Evolutionary conservation across 2,329 filamentous ascomycete species (phyloP).

Genomic region (Fusarium nanum): DNA sequence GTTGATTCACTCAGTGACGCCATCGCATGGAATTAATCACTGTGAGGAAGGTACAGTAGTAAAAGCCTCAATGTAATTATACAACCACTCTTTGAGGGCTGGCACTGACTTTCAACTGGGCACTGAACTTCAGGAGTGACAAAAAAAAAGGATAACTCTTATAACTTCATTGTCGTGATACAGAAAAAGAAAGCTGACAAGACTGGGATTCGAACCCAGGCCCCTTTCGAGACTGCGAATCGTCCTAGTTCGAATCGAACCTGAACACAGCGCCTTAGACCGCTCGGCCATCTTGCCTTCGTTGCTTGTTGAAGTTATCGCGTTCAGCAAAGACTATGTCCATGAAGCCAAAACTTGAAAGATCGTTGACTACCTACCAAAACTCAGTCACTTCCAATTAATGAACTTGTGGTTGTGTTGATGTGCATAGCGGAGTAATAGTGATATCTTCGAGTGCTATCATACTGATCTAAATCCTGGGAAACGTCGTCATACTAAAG

Average conservation of each 20-base stretch:
- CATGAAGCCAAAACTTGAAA: not conserved
- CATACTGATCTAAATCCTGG: not conserved
- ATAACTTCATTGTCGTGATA: fast-evolving
- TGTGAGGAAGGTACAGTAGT: not conserved
- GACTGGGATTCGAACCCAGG: constrained; percentile 42
- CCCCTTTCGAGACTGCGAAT: constrained; percentile 43
- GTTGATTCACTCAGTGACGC: constrained; percentile 14
- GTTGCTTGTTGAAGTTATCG: not conserved
- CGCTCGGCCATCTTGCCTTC: constrained; percentile 35
- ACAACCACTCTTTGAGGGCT: not conserved
- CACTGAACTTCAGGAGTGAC: not conserved
- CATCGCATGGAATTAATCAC: constrained; percentile 1
- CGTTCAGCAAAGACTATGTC: not conserved
- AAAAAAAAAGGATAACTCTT: not conserved
- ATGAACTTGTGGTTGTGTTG: not conserved
- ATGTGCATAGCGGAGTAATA: not conserved
- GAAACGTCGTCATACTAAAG: not conserved
- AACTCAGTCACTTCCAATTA: not conserved
- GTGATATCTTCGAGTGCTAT: not conserved
- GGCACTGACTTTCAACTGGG: not conserved
- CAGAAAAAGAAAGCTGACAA: constrained; percentile 14
- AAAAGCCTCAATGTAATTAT: not conserved
- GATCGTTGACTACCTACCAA: not conserved
- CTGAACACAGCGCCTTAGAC: constrained; percentile 44
- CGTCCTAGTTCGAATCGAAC: constrained; percentile 31